Base-by-base conservation (phyloP, 768 basidiomycete species). In the Boletus subcaerulescens region DNA sequence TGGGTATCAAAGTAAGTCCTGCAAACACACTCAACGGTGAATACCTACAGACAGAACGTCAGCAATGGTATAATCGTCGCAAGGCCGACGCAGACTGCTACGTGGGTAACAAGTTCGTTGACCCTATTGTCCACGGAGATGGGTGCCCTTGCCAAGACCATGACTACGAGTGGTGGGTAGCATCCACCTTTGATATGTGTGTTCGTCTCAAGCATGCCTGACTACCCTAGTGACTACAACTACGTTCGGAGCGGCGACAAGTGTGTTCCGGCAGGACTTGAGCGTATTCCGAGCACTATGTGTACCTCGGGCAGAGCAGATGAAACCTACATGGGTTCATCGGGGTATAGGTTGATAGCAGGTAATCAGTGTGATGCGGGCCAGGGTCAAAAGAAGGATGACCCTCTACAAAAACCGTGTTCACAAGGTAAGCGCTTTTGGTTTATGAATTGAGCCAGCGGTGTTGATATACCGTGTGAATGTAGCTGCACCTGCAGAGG, bases 1-100 rank as follows among this genome's bases (percentile, higher is more conserved):
- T 98, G 92, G 96, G 96, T 1, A 92, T 91, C 65, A 93, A 90
- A 81, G 92, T 91, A 49, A 46, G 78, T 55, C n/a, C 26, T 44
- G 32, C 50, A 45, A 24, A 10, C 12, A 33, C 10, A 14, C 41
- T 36, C 29, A 11, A 18, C 7, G 15, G 24, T 45, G n/a, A 24
- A 36, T 17, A 24, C 17, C 31, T 17, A 45, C 20, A 4, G 18
- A 50, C 32, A 24, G n/a, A 17, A 65, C 15, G 2, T 14, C 9
- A 95, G 91, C 96, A 98, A 89, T 98, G 89, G 87, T 99, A 96
- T 70, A 78, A 71, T 49, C 83, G 97, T 20, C 80, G 94, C 67
- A 98, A 93, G 71, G 69, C 80, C 0, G 79, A 89, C 52, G 90
- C 86, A 2, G 77, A 92, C 51, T 99, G 97, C 61, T 97, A 91